These are phyloP conservation scores for Chaetomiaceae sp. DNA, from an alignment of 2,329 filamentous ascomycete genomes.

Conservation along the genomic window DNA sequence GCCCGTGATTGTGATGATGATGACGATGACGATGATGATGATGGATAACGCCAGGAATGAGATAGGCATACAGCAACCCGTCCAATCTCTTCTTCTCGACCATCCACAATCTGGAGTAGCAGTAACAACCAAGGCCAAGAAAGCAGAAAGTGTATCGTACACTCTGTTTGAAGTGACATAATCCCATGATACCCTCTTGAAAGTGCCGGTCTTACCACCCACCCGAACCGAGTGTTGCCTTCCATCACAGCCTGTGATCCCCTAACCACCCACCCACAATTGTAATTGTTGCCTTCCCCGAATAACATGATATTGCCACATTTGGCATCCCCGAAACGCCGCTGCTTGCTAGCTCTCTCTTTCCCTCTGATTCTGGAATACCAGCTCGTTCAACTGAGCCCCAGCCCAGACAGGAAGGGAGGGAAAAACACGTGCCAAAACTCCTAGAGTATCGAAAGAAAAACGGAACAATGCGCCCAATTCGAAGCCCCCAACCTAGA, in stretches of 20 bases:
- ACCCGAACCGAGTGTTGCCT: not conserved
- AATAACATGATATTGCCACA: not conserved
- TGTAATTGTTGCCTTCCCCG: not conserved
- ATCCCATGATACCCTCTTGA: not conserved
- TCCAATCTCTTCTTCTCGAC: no score
- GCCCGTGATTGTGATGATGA: no score
- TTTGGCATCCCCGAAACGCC: constrained; percentile 9
- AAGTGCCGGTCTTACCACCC: not conserved
- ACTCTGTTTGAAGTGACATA: not conserved
- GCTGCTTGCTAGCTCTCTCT: constrained; percentile 11
- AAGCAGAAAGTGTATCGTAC: constrained; percentile 11
- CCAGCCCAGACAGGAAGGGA: constrained; percentile 9
- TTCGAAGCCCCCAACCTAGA: not conserved
- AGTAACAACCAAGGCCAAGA: constrained; percentile 7
- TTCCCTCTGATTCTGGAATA: constrained; percentile 7
- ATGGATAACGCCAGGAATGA: no score
- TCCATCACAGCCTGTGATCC: not conserved
- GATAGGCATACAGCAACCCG: no score
- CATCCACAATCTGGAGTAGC: not conserved
- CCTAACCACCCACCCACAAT: not conserved
- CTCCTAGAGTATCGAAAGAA: not conserved
- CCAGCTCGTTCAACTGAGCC: constrained; percentile 7
- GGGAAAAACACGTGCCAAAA: constrained; percentile 4
- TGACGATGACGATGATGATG: not conserved
- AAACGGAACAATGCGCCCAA: not conserved